Conservation (phyloP, 306 rosid genomes). For the Vicia faba region DNA sequence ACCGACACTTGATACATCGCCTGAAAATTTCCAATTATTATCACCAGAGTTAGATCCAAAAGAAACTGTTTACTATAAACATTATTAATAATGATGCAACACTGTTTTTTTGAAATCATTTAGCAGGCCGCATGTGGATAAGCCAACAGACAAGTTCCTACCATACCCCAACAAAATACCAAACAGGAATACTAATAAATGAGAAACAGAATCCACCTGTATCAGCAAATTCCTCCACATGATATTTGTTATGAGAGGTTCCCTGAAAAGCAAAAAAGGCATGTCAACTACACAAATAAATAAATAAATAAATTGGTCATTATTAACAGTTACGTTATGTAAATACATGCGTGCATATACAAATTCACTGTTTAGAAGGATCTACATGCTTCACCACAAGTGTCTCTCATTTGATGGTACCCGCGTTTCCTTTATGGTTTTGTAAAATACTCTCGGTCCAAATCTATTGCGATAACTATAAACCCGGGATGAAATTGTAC, state of each 20-base stretch:
- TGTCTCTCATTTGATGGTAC: not conserved
- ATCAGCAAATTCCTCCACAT: conserved; percentile 98
- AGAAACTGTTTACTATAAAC: not conserved
- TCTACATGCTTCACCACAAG: conserved; percentile 11
- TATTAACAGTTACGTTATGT: not conserved
- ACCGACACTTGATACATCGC: conserved; percentile 88
- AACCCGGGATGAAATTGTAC: conserved; percentile 11
- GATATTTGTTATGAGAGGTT: conserved; percentile 87
- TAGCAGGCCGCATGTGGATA: conserved; percentile 9
- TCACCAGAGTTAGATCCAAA: conserved; percentile 18
- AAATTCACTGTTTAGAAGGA: not conserved
- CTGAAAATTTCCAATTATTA: conserved; percentile 48
- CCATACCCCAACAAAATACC: conserved; percentile 9
- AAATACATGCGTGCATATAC: not conserved
- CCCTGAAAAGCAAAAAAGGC: conserved; percentile 55
- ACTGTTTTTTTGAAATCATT: not conserved
- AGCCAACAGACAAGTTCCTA: conserved; percentile 24
- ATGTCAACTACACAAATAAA: conserved; percentile 29
- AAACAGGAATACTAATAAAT: conserved; percentile 13
- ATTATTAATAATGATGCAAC: not conserved
- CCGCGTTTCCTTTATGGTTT: conserved; percentile 5
- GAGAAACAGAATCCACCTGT: conserved; percentile 60
- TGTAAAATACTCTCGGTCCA: not conserved
- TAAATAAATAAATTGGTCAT: not conserved
- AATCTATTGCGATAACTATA: not conserved